Base-by-base conservation (phyloP, 2,329 filamentous ascomycete species). In the Achaetomium macrosporum region DNA sequence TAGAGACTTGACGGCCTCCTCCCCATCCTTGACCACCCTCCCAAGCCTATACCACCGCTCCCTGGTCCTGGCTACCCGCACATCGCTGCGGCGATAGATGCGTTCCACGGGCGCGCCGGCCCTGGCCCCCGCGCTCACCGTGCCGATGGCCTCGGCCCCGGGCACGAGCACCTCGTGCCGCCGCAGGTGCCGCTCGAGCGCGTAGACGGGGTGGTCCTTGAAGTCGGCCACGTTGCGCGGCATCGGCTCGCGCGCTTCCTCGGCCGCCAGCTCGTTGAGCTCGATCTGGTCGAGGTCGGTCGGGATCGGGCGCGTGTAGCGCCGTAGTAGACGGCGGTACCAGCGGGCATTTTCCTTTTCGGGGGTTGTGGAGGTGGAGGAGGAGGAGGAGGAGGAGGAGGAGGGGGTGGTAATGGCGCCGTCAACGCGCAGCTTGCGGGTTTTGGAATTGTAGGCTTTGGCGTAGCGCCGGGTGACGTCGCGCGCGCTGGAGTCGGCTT, bases 11-110 rank as follows among this genome's bases (percentile, higher is more conserved):
- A 88, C 77, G 0, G 93, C 89, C 51, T 93, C 85, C 66, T 96
- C 88, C 13, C 86, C 83, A 0, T 81, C 71, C 59, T 83, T 88
- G 8, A 99, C 82, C 58, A 90, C 85, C 25, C 90, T 79, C 0
- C 93, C 93, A 55, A 92, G 71, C 2, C 91, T 83, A 68, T 93
- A 96, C 95, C 93, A 99, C 58, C 87, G 90, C 60, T 95, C 90
- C 3, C 83, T 84, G 57, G 84, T 95, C 57, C 84, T 81, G 1
- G 90, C 90, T 5, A 83, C 64, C 48, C 88, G 83, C 0, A 99
- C 89, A 65, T 97, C 89, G 44, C 77, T 78, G 3, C 93, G 81
- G 20, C 91, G 83, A 66, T 89, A 99, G 0, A 99, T 85, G 47
- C 82, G 81, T 66, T 96, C 91, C 56, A 92, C 71, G 0, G 73